phyloP scores from a whole-genome alignment of 768 basidiomycete genomes.

The Xerocomellus amylosporus region DNA sequence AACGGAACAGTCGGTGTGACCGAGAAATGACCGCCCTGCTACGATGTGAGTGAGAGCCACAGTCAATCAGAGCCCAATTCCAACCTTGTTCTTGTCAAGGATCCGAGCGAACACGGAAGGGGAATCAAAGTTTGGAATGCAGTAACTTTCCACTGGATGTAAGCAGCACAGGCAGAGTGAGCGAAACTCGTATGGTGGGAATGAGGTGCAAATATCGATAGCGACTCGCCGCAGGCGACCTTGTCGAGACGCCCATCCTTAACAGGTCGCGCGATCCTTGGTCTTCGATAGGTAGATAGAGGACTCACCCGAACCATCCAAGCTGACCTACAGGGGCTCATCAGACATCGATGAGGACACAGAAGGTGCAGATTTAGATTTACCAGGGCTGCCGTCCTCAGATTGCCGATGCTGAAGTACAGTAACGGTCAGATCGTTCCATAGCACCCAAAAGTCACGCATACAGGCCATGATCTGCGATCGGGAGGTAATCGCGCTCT shows the following conservation, averaged over 20 bases:
- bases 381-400: constrained; percentile 76
- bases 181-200: neutral
- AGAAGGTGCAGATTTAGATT: constrained; percentile 22
- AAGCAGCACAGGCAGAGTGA: neutral
- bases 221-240: neutral
- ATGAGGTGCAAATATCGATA: neutral
- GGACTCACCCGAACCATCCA: constrained; percentile 73
- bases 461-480: constrained; percentile 79
- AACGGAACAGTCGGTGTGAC: constrained; percentile 71
- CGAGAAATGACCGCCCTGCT: constrained; percentile 85
- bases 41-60: constrained; percentile 3
- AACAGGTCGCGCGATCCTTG: neutral
- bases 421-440: constrained; percentile 7
- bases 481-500: constrained; percentile 67
- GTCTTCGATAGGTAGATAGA: neutral
- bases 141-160: constrained; percentile 80
- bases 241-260: neutral
- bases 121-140: constrained; percentile 90
- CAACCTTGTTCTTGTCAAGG: constrained; percentile 75
- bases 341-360: constrained; percentile 4
- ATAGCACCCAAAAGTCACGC: constrained; percentile 22
- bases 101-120: constrained; percentile 90
- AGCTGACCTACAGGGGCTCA: constrained; percentile 48
- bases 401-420: constrained; percentile 67
- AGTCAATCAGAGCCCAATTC: neutral